phyloP scores from a whole-genome alignment of 2,329 filamentous ascomycete species.

The Ophiostoma sp. region DNA sequence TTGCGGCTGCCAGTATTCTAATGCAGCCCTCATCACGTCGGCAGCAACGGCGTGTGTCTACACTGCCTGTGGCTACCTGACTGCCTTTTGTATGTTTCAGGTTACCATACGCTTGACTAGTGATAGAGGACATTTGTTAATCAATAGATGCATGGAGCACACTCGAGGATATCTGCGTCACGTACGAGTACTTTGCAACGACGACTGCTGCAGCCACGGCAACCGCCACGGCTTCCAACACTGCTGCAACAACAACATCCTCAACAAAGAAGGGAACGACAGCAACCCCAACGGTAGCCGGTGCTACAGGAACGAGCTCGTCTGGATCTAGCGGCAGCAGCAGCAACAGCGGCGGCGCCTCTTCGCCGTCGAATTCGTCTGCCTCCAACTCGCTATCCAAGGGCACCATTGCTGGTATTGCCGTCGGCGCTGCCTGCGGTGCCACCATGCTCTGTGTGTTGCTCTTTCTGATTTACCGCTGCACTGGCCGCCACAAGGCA shows the following conservation, averaged over 20 bases:
- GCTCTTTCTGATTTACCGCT: not conserved
- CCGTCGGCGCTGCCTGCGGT: not conserved
- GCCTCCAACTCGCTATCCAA: not conserved
- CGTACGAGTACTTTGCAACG: not conserved
- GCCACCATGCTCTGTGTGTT: not conserved
- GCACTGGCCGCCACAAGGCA: not conserved
- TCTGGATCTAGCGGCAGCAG: not conserved
- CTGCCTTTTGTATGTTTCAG: not conserved
- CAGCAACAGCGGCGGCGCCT: not conserved
- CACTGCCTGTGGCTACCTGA: not conserved
- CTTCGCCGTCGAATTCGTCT: not conserved
- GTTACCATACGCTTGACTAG: not conserved
- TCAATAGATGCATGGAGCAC: not conserved
- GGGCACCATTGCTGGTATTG: not conserved
- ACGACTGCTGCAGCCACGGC: not conserved
- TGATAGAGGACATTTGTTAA: not conserved
- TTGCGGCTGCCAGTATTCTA: not conserved
- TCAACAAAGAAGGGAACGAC: not conserved
- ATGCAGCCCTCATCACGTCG: not conserved
- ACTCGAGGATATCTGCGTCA: not conserved
- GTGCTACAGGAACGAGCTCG: not conserved
- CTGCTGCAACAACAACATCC: not conserved
- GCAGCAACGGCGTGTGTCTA: not conserved
- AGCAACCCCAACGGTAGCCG: not conserved
- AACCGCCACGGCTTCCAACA: not conserved